phyloP scores from a whole-genome alignment of 202 grass and related monocot genomes.

The Panicum virgatum region DNA sequence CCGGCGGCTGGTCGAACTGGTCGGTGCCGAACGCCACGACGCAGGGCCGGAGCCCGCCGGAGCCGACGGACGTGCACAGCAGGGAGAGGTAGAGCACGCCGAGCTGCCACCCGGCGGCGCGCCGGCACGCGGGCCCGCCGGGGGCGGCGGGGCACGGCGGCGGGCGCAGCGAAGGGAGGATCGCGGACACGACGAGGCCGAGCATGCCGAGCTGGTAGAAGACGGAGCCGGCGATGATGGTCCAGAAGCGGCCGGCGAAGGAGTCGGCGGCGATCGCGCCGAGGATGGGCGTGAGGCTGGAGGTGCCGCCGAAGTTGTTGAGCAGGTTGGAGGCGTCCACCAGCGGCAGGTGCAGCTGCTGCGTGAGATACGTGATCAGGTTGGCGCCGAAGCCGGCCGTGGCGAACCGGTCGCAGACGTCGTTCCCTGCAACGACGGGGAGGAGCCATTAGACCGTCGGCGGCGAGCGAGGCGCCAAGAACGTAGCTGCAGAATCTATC shows the following conservation, averaged over 20 bases:
- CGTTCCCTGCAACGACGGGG: constrained; percentile 44
- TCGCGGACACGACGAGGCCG: constrained; percentile 47
- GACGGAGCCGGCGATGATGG: constrained; percentile 54
- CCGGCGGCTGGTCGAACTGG: constrained; percentile 40
- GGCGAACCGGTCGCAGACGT: constrained; percentile 63
- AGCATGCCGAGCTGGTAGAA: constrained; percentile 75
- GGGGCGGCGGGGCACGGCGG: constrained; percentile 30
- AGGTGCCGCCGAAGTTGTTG: constrained; percentile 62
- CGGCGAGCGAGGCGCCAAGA: background rate
- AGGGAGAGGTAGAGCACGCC: constrained; percentile 54
- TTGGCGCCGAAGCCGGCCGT: constrained; percentile 60
- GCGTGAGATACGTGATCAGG: constrained; percentile 70
- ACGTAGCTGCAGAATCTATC: background rate
- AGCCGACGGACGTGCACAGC: constrained; percentile 54
- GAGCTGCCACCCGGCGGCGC: constrained; percentile 34
- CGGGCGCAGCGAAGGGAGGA: constrained; percentile 10
- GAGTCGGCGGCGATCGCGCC: constrained; percentile 64
- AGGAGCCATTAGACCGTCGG: background rate
- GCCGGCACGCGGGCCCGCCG: constrained; percentile 18
- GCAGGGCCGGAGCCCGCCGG: constrained; percentile 68
- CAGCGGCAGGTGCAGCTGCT: constrained; percentile 63
- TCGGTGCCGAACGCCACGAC: constrained; percentile 75
- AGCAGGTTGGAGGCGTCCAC: constrained; percentile 69
- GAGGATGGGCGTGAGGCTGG: constrained; percentile 60
- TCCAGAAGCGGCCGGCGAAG: constrained; percentile 77